Evolutionary conservation across 345 rosid genomes (phyloP), one percentile per base, ranked within the genome.

Genomic region (Eucalyptus curtisii): DNA sequence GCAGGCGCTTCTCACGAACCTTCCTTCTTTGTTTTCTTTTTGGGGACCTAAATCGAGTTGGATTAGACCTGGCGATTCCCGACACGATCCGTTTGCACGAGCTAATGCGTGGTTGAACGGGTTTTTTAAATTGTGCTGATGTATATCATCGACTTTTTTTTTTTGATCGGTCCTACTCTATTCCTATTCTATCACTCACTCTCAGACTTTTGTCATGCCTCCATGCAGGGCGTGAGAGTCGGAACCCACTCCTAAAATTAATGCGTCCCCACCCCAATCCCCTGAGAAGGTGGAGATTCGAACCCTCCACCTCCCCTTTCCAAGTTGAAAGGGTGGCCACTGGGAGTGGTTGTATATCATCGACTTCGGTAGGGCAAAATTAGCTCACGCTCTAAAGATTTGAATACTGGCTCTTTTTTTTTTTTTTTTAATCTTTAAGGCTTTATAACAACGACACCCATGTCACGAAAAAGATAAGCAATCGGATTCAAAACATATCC

Each of bases 301-400:
- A n/a, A n/a, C n/a, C n/a, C n/a, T n/a, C n/a, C n/a, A n/a, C n/a
- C n/a, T n/a, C n/a, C n/a, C n/a, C n/a, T n/a, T n/a, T n/a, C n/a
- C n/a, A n/a, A n/a, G n/a, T n/a, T n/a, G n/a, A n/a, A n/a, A n/a
- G n/a, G n/a, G n/a, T n/a, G n/a, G n/a, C n/a, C n/a, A n/a, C n/a
- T n/a, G n/a, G n/a, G n/a, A n/a, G n/a, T n/a, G n/a, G n/a, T n/a
- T 19, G 2, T 33, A 19, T 19, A 71, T 37, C 3, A 5, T 37
- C 13, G 0, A 10, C 0, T 71, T 71, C 3, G 1, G 2, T 6
- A 9, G 0, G 44, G 22, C 80, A 8, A 33, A 37, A 71, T 10
- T 17, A 6, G 10, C 3, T 10, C 2, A 16, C 0, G 7, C 10
- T 68, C 6, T 68, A 68, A 68, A 33, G 13, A 9, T 57, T 57